Evolutionary conservation across 495 filamentous ascomycete species (phyloP).

Genomic region (Corynascus novoguineensis): DNA sequence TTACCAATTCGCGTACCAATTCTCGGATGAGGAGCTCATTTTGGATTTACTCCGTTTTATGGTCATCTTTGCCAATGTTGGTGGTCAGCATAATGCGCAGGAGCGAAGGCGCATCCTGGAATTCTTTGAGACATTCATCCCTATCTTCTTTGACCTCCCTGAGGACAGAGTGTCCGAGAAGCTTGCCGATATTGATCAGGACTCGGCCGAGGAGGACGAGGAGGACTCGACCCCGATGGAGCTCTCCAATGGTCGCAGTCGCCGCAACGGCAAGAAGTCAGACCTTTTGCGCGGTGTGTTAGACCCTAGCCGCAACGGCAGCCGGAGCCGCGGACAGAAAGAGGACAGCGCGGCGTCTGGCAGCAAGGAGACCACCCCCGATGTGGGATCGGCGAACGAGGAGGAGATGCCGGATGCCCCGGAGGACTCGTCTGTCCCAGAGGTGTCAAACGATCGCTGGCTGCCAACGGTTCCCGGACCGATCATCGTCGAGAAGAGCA

Average conservation of each 20-base stretch:
- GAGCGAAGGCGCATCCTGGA: constrained; percentile 72
- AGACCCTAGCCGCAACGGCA: constrained; percentile 66
- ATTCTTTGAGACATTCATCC: constrained; percentile 85
- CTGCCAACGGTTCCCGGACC: constrained; percentile 44
- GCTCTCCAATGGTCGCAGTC: constrained; percentile 55
- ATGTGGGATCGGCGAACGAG: constrained; percentile 63
- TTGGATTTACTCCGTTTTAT: constrained; percentile 76
- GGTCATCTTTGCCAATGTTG: constrained; percentile 65
- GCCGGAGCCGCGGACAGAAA: constrained; percentile 56
- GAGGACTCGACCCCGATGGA: constrained; percentile 55
- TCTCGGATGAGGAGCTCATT: constrained; percentile 73
- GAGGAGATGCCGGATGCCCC: constrained; percentile 55
- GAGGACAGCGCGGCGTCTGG: constrained; percentile 64
- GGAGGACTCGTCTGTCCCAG: constrained; percentile 42
- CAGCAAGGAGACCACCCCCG: constrained; percentile 85
- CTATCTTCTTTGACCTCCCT: constrained; percentile 81
- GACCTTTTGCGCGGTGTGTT: constrained; percentile 83
- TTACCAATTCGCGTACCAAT: constrained; percentile 67
- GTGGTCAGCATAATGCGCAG: constrained; percentile 56
- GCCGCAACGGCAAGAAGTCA: constrained; percentile 66
- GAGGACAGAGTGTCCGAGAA: constrained; percentile 68
- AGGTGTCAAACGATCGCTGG: constrained; percentile 54
- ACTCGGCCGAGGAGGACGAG: constrained; percentile 62
- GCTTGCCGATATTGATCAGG: constrained; percentile 62
- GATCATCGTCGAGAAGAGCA: constrained; percentile 38